phyloP scores from a whole-genome alignment of 1,284 basidiomycete species.

The Sanghuangporus weigelae region DNA sequence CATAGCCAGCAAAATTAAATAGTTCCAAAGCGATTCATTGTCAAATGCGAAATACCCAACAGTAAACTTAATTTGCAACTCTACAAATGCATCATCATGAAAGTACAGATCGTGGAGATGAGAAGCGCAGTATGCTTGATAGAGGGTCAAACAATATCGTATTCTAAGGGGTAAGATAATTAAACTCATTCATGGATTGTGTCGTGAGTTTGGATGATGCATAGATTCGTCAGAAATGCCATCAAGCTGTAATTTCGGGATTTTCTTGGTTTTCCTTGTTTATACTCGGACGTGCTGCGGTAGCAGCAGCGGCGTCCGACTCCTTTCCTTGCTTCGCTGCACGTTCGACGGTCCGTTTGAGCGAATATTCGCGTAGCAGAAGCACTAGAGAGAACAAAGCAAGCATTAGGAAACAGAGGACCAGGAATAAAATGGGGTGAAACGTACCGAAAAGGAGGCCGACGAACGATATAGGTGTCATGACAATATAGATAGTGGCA shows the following conservation, averaged over 20 bases:
- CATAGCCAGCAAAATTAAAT: too few relatives aligned
- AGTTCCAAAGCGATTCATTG: too few relatives aligned
- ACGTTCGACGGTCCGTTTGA: conserved; percentile 14
- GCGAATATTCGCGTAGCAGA: conserved; percentile 12
- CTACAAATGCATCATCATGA: too few relatives aligned
- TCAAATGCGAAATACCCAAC: too few relatives aligned
- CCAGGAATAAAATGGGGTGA: neutral
- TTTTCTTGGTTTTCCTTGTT: neutral
- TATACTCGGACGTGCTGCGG: neutral
- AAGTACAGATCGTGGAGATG: too few relatives aligned
- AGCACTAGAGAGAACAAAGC: conserved; percentile 1
- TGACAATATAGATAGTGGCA: conserved; percentile 17
- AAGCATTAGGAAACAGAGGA: neutral
- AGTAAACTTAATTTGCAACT: too few relatives aligned
- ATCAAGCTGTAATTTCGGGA: neutral
- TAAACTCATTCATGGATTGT: too few relatives aligned
- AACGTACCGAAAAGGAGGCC: conserved; percentile 13
- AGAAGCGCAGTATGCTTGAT: too few relatives aligned
- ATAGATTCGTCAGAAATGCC: neutral
- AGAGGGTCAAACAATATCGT: too few relatives aligned
- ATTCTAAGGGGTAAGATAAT: too few relatives aligned
- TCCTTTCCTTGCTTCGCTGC: conserved; percentile 1
- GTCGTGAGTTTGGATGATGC: too few relatives aligned
- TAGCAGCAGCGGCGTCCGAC: neutral
- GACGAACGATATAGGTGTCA: conserved; percentile 12